Evolutionary conservation across 148 eudicot species (phyloP), one percentile per base, ranked within the genome.

Genomic region (Camellia japonica): DNA sequence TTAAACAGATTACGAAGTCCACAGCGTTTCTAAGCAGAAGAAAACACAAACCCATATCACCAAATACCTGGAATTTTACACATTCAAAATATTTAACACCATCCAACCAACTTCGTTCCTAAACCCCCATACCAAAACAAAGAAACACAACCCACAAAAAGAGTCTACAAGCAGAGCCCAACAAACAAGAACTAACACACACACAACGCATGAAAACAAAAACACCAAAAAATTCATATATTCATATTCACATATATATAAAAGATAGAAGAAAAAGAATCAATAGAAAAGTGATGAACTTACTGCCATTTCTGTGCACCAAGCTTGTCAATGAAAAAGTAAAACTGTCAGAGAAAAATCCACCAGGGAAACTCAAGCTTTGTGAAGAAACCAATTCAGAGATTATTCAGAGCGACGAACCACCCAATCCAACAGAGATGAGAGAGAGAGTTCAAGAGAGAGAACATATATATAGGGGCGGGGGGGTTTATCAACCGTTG

Each of bases 401-500:
- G 58, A 58, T 6, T 58, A 43, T n/a, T 60, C 67, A 63, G 51
- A 62, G 38, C 38, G 38, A 30, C 38, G 38, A 30, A 30, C 38
- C 38, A 30, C 38, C 38, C 38, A 18, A 42, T 19, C 20, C 23
- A 42, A 7, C 51, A 68, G 46, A 6, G 20, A 69, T 20, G 73
- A 47, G 15, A 49, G 2, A 42, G 52, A 49, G 42, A 23, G 59
- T 70, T 51, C 59, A 18, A 46, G 52, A 49, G 68, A 62, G 70
- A 79, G 49, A 20, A 62, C 55, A 13, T 44, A 68, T 6, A 49
- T n/a, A 49, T 20, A 56, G 67, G 23, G 38, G 38, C 38, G 38
- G 1, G 38, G 38, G 38, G 52, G 52, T 49, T 65, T 82, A 82
- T 72, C 78, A 73, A 82, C 74, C 73, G 49, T 78, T 82, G 78